These are phyloP conservation scores for Phytophthora tubulina DNA, from an alignment of 352 stramenopile species.

Conservation along the genomic window DNA sequence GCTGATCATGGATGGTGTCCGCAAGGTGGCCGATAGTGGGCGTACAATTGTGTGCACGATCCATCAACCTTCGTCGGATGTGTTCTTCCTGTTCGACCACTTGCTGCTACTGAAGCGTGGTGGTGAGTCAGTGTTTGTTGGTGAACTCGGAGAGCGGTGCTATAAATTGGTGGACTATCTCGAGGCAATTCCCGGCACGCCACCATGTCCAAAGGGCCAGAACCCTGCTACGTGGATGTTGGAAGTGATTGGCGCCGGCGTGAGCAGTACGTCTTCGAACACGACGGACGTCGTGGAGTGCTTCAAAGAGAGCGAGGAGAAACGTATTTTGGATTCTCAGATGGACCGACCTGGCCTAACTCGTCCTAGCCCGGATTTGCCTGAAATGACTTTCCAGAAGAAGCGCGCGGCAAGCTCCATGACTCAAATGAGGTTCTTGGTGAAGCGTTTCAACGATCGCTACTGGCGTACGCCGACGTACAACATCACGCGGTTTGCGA, in stretches of 20 bases:
- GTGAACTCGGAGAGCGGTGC: conserved; percentile 47
- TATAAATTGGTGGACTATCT: conserved; percentile 58
- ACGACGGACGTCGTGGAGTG: conserved; percentile 50
- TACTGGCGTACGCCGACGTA: conserved; percentile 88
- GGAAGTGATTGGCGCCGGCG: conserved; percentile 48
- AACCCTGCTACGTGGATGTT: conserved; percentile 70
- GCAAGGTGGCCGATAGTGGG: conserved; percentile 75
- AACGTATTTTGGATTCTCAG: conserved; percentile 19
- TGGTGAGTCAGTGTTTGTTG: conserved; percentile 58
- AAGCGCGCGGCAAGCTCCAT: conserved; percentile 44
- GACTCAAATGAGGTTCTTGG: conserved; percentile 41
- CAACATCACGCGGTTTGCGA: conserved; percentile 75
- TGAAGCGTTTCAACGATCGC: conserved; percentile 35
- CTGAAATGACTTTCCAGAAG: conserved; percentile 43
- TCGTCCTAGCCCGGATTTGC: conserved; percentile 19
- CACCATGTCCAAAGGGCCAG: conserved; percentile 38
- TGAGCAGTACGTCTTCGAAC: conserved; percentile 23
- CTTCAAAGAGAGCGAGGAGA: conserved; percentile 49
- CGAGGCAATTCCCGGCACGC: conserved; percentile 35
- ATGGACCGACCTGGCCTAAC: conserved; percentile 37
- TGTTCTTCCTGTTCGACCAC: conserved; percentile 90
- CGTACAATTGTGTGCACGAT: conserved; percentile 90
- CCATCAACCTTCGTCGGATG: conserved; percentile 88
- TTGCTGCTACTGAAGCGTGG: conserved; percentile 74
- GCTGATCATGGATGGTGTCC: conserved; percentile 79